These are phyloP conservation scores for Serendipita sp. DNA, from an alignment of 768 basidiomycete species.

Conservation along the genomic window DNA sequence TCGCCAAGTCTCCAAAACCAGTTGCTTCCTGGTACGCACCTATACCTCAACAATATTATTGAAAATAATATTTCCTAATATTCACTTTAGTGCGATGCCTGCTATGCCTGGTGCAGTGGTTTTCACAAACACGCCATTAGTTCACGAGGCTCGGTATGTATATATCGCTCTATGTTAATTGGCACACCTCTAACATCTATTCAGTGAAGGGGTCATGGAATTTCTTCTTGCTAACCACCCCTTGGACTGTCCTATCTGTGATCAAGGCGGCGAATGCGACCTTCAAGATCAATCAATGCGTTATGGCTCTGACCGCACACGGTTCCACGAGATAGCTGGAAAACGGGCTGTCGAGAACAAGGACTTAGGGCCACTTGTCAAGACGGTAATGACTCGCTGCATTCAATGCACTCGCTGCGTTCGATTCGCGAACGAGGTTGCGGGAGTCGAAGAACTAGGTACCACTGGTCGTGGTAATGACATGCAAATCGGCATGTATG, in stretches of 20 bases:
- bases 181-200: conserved; percentile 4
- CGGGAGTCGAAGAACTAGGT: conserved; percentile 93
- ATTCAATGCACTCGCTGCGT: conserved; percentile 99
- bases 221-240: conserved; percentile 96
- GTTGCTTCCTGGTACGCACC: conserved; percentile 85
- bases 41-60: conserved; percentile 10
- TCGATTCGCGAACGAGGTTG: conserved; percentile 97
- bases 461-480: conserved; percentile 96
- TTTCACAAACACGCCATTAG: conserved; percentile 82
- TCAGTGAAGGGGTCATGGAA: conserved; percentile 96
- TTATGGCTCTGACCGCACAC: conserved; percentile 91
- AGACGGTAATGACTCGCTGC: conserved; percentile 97
- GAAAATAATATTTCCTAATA: no score
- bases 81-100: conserved; percentile 73
- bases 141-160: conserved; percentile 65
- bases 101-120: conserved; percentile 91
- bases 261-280: conserved; percentile 98
- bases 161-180: background rate
- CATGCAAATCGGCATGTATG: conserved; percentile 96
- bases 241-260: conserved; percentile 95
- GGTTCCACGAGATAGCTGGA: conserved; percentile 96
- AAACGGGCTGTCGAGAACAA: conserved; percentile 99
- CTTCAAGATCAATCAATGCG: conserved; percentile 99
- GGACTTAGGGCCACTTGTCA: conserved; percentile 92
- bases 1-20: conserved; percentile 87